A percentile compares a stretch with the other conserved stretches of the same genome.
Evolutionary conservation across 441 rosid species (phyloP).

Genomic region (Mallotus repandus): DNA sequence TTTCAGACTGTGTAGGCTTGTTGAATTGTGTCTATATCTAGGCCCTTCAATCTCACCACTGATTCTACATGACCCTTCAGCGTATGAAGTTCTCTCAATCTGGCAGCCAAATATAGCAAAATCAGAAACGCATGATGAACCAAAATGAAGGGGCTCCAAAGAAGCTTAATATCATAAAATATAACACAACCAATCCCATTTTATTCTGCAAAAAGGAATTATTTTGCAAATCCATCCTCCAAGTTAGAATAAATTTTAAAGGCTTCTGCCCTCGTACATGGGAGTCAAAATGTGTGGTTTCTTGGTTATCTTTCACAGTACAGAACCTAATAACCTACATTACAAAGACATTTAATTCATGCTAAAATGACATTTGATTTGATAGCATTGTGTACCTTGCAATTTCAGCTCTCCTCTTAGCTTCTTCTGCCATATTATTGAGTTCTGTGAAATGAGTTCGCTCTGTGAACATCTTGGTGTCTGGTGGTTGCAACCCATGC

Average conservation of each 20-base stretch:
- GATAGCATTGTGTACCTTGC: slow-evolving; percentile 55
- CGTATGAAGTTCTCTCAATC: slow-evolving; percentile 92
- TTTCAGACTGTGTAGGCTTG: slow-evolving; percentile 89
- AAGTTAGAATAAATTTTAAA: no score
- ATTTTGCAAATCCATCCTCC: no score
- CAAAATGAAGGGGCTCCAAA: not conserved
- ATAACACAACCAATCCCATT: no score
- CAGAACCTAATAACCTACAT: not conserved
- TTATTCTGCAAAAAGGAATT: no score
- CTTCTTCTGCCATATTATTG: slow-evolving; percentile 94
- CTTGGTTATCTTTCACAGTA: not conserved
- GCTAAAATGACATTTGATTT: not conserved
- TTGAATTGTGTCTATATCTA: slow-evolving; percentile 91
- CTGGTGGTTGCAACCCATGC: slow-evolving; percentile 89
- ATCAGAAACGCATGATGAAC: not conserved
- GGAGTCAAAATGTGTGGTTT: not conserved
- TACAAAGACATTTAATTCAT: not conserved
- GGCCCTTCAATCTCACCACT: slow-evolving; percentile 86
- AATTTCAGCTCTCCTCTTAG: slow-evolving; percentile 95
- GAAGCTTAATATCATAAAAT: no score
- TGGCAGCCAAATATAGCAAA: slow-evolving; percentile 27
- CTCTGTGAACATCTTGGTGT: slow-evolving; percentile 87
- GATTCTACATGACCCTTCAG: slow-evolving; percentile 96
- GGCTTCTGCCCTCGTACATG: not conserved
- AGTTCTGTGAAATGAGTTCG: slow-evolving; percentile 78